Conservation (phyloP, 2,329 filamentous ascomycete genomes). For the Xylaria sp. region DNA sequence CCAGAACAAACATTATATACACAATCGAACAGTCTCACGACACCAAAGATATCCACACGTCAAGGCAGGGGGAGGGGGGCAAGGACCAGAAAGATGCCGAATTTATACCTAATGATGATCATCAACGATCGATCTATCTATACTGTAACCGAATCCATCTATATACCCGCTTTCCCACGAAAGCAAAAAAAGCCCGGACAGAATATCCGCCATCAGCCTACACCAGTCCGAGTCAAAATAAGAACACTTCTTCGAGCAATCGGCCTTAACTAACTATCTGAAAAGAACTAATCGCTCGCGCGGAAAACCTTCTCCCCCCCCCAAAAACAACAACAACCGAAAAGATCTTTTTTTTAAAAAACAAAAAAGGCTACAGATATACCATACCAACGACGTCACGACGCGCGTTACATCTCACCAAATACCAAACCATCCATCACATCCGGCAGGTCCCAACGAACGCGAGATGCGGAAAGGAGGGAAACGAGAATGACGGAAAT, state of each 20-base stretch:
- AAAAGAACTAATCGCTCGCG: conserved; percentile 40
- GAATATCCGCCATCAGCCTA: conserved; percentile 24
- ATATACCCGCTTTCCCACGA: conserved; percentile 39
- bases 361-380: conserved; percentile 18
- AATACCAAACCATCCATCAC: neutral
- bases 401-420: neutral
- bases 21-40: conserved; percentile 38
- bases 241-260: conserved; percentile 36
- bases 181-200: conserved; percentile 20
- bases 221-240: conserved; percentile 36
- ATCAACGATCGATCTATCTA: conserved; percentile 8
- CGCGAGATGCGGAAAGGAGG: neutral
- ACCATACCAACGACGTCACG: neutral
- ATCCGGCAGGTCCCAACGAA: conserved; percentile 14
- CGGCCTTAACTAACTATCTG: conserved; percentile 21
- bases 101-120: conserved; percentile 21
- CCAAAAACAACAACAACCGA: conserved; percentile 2
- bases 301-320: too few relatives aligned
- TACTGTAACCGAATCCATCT: conserved; percentile 9
- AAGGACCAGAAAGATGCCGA: neutral
- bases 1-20: conserved; percentile 26
- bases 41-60: conserved; percentile 25
- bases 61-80: neutral
- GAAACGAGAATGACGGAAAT: conserved; percentile 18
- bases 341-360: neutral